phyloP scores from a whole-genome alignment of 768 basidiomycete species.

The Lentinula aciculospora region DNA sequence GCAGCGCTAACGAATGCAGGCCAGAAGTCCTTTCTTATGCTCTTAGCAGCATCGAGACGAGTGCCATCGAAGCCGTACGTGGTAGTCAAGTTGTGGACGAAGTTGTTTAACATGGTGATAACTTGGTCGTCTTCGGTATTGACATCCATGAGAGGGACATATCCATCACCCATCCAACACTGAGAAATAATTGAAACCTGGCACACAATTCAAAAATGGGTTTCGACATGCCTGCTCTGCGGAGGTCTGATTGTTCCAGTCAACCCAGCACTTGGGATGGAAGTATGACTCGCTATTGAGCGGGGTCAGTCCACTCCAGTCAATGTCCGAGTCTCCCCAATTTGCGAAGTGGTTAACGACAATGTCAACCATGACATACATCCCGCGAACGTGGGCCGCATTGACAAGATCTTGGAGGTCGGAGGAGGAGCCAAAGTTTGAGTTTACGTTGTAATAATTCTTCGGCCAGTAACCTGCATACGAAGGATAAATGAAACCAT shows the following conservation, averaged over 20 bases:
- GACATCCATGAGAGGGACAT: slow-evolving; percentile 59
- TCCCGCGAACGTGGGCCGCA: slow-evolving; percentile 61
- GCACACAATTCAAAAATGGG: not conserved
- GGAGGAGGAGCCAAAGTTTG: slow-evolving; percentile 63
- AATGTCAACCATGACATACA: slow-evolving; percentile 67
- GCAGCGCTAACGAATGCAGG: slow-evolving; percentile 52
- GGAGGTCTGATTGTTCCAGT: slow-evolving; percentile 50
- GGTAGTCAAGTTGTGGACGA: slow-evolving; percentile 52
- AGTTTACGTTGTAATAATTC: slow-evolving; percentile 60
- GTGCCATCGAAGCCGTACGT: slow-evolving; percentile 63
- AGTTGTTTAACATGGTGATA: slow-evolving; percentile 43
- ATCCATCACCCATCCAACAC: slow-evolving; percentile 71
- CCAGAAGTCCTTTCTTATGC: slow-evolving; percentile 66
- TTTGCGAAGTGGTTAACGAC: slow-evolving; percentile 60
- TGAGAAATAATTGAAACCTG: not conserved
- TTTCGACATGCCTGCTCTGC: slow-evolving; percentile 32
- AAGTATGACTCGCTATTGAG: slow-evolving; percentile 28
- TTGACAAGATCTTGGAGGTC: slow-evolving; percentile 64
- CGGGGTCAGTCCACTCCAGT: slow-evolving; percentile 15
- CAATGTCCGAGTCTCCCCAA: not conserved
- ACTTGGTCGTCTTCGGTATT: slow-evolving; percentile 62
- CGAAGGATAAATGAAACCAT: not conserved
- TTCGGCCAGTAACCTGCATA: slow-evolving; percentile 33
- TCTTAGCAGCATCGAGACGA: slow-evolving; percentile 59
- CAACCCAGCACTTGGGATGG: slow-evolving; percentile 65